phyloP scores from a whole-genome alignment of 1,284 basidiomycete species.

The Fomitopsis schrenkii region DNA sequence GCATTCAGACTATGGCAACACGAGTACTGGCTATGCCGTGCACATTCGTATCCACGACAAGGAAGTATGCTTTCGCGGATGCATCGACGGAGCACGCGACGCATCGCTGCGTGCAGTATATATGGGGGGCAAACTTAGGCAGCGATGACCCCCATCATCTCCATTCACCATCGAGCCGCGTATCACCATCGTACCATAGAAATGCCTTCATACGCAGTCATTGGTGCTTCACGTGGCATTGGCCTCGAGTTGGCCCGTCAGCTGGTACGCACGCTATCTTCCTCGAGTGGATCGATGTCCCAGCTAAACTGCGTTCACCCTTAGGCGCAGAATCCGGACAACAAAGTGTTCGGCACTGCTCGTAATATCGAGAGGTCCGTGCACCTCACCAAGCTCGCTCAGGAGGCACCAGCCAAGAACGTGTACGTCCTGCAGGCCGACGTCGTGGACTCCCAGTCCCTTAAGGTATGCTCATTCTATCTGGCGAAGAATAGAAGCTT shows the following conservation, averaged over 20 bases:
- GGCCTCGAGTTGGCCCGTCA: slow-evolving; percentile 14
- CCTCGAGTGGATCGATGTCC: neutral
- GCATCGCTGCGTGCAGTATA: no score
- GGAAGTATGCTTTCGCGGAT: no score
- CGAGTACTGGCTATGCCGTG: no score
- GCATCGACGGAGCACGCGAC: no score
- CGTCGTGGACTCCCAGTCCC: slow-evolving; percentile 14
- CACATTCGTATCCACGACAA: no score
- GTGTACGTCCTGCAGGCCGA: slow-evolving; percentile 25
- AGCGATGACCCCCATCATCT: no score
- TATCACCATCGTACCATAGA: no score
- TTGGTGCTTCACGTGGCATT: slow-evolving; percentile 21
- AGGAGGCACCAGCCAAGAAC: slow-evolving; percentile 14
- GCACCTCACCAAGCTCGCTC: slow-evolving; percentile 9
- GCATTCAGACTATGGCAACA: no score
- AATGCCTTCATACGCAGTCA: slow-evolving; percentile 18
- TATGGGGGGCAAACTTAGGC: no score
- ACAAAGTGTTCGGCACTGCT: slow-evolving; percentile 22
- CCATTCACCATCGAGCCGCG: no score
- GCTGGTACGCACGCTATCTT: slow-evolving; percentile 8
- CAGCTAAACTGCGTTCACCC: neutral
- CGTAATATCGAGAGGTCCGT: slow-evolving; percentile 16
- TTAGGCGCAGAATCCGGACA: slow-evolving; percentile 8
- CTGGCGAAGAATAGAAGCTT: no score
- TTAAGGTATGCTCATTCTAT: slow-evolving; percentile 16